These are phyloP conservation scores for Pachyrhizus erosus DNA, from an alignment of 306 rosid genomes.

Conservation along the genomic window DNA sequence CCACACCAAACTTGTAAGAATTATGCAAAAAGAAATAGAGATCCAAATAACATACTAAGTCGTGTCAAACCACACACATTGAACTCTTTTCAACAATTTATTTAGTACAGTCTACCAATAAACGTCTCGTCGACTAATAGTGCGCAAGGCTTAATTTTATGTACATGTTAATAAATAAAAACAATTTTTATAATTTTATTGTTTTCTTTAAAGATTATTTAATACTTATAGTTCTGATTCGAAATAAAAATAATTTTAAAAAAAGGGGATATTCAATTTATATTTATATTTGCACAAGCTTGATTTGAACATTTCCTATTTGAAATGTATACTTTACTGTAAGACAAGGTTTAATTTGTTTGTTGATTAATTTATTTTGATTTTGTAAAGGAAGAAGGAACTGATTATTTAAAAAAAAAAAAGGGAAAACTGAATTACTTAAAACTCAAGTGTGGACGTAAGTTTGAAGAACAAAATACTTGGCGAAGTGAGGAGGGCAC, in stretches of 20 bases:
- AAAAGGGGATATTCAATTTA: no score
- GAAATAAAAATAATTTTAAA: background rate
- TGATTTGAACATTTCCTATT: background rate
- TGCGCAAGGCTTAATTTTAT: background rate
- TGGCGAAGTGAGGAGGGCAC: background rate
- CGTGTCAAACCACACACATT: background rate
- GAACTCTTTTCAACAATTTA: background rate
- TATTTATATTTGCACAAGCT: background rate
- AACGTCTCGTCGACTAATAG: background rate
- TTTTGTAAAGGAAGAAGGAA: background rate
- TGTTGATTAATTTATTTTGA: background rate
- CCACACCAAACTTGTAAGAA: no score
- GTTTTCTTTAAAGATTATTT: background rate
- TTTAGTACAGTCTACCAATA: background rate
- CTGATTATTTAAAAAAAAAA: background rate
- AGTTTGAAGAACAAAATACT: slow-evolving; percentile 11
- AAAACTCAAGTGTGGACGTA: background rate
- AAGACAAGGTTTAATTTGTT: background rate
- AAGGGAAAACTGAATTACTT: background rate
- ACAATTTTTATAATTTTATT: background rate
- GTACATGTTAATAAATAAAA: background rate
- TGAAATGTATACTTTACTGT: background rate
- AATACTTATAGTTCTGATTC: background rate
- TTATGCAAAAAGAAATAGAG: background rate
- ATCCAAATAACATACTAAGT: background rate